These are phyloP conservation scores for Sordariomycetes sp. DNA, from an alignment of 2,329 filamentous ascomycete genomes.

Conservation along the genomic window DNA sequence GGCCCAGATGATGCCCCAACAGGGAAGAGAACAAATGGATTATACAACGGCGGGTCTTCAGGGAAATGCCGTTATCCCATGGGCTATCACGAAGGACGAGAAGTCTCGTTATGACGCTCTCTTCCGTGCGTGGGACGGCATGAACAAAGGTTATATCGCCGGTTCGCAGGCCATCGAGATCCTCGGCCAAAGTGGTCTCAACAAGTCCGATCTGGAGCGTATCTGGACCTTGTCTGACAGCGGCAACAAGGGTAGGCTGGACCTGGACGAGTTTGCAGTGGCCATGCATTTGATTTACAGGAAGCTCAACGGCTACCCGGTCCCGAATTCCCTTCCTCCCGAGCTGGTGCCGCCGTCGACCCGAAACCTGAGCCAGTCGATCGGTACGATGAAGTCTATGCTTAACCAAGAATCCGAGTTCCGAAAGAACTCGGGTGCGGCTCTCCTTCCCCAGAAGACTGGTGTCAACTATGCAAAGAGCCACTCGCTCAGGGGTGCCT, in stretches of 20 bases:
- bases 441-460: constrained; percentile 85
- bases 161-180: constrained; percentile 94
- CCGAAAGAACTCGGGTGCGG: constrained; percentile 78
- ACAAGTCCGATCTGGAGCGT: constrained; percentile 78
- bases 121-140: constrained; percentile 93
- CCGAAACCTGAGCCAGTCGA: constrained; percentile 81
- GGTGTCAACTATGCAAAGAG: constrained; percentile 97
- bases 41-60: constrained; percentile 80
- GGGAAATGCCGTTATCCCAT: constrained; percentile 91
- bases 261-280: constrained; percentile 94
- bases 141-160: constrained; percentile 82
- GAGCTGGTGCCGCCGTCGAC: constrained; percentile 93
- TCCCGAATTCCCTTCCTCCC: constrained; percentile 75
- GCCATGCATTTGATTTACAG: constrained; percentile 99
- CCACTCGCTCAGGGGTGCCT: constrained; percentile 69
- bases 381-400: constrained; percentile 84
- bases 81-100: constrained; percentile 97
- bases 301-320: constrained; percentile 88
- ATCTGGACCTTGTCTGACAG: constrained; percentile 94
- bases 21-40: constrained; percentile 69
- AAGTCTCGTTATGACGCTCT: constrained; percentile 93
- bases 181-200: constrained; percentile 87
- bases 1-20: constrained; percentile 93
- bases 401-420: constrained; percentile 81
- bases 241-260: constrained; percentile 84